Evolutionary conservation across 1,284 basidiomycete species (phyloP), one percentile per base, ranked within the genome.

Genomic region (Agroathelia rolfsii): DNA sequence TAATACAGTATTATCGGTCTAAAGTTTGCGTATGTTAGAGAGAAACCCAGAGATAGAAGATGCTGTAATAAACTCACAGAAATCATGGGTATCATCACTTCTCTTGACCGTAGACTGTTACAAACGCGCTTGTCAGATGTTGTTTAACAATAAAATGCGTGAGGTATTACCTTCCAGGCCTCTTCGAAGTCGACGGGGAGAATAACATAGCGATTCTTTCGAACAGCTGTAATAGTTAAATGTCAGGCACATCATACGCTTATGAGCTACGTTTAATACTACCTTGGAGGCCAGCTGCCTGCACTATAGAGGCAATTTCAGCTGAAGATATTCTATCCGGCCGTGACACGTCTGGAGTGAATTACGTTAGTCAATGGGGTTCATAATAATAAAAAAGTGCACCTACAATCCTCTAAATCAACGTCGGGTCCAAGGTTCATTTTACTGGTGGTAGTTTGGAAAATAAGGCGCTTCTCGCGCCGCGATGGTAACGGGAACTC

Each of bases 351-450:
- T 95, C 92, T 94, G 49, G 20, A 31, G 39, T 14, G 21, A 28
- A 15, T 28, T 24, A 20, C 13, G 33, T 13, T 3, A 30, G 17
- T 17, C 28, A 25, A 20, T 15, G 6, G 10, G 13, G 16, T 1
- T 8, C 17, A 12, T 8, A 17, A 17, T 14, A 23, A 37, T 16
- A 11, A 11, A 6, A 20, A 28, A 7, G 22, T 5, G 15, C 20
- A 66, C 85, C 53, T 42, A 93, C 90, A 97, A 53, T 98, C 95
- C 62, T 99, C 95, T 24, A 99, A 62, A 57, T 99, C 95, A 8
- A 99, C 95, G 53, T 99, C 95, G 6, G 93, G 90, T 16, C 90
- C 83, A 27, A 99, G 70, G 55, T 95, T 97, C 95, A 99, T 99
- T 65, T 95, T 97, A 49, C 72, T 70, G 4, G 93, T 95, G 36